Base-by-base conservation (phyloP, 2,329 filamentous ascomycete species). In the Ophiostoma novo-ulmi region DNA sequence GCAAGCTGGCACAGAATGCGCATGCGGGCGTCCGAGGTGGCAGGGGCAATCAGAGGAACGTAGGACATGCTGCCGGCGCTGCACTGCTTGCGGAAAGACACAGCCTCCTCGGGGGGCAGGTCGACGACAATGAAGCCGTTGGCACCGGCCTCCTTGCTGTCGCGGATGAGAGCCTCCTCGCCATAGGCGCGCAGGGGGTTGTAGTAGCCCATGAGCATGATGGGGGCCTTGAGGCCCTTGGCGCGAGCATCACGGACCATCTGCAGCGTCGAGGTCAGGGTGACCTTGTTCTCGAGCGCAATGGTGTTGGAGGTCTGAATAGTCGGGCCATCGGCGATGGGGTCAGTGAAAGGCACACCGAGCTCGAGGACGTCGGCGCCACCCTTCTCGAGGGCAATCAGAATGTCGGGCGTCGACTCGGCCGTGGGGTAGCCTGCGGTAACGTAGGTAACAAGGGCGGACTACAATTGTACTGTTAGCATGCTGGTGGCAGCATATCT, bases 121-220 rank as follows among this genome's bases (percentile, higher is more conserved):
- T 99, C 94, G 71, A 97, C 94, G 78, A 98, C 90, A 77, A 99
- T 97, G 82, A 98, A 98, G 72, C 95, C 94, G 81, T 97, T 97
- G 78, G 97, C 88, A 36, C 94, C 93, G 2, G 92, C 91, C 70
- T 88, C 87, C 78, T 90, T 90, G 79, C 93, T 92, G 80, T 98
- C 94, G 76, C 88, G 85, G 70, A 99, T 84, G 80, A 98, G 88
- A 72, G 86, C 87, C 82, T 97, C 93, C 82, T 99, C 95, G 70
- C 95, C 95, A 79, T 98, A 99, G 77, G 91, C 92, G 73, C 98
- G 84, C 73, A 98, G 85, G 0, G 95, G 95, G 83, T 99, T 99
- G 83, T 97, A 99, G 86, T 99, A 99, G 77, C 95, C 95, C 95
- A 99, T 99, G 75, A 99, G 87, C 78, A 99, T 82, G 61, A 99